Evolutionary conservation across 176 grass and related monocot species (phyloP).

Genomic region (Microstegium vimineum): DNA sequence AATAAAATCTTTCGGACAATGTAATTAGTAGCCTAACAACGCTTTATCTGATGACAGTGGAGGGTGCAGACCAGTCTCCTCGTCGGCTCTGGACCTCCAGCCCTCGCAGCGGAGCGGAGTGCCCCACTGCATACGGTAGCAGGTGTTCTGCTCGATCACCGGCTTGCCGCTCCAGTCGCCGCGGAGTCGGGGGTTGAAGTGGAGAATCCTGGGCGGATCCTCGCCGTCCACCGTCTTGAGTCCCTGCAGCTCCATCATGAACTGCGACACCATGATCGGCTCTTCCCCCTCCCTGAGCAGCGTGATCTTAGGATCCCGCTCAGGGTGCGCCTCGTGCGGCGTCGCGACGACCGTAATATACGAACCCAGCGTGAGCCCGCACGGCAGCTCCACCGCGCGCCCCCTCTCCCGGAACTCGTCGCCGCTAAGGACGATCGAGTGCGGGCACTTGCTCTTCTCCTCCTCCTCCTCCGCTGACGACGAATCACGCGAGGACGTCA

Average conservation of each 20-base stretch:
- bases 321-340: slow-evolving; percentile 57
- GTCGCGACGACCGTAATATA: slow-evolving; percentile 78
- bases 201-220: slow-evolving; percentile 91
- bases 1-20: slow-evolving; percentile 13
- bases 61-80: slow-evolving; percentile 67
- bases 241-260: slow-evolving; percentile 98
- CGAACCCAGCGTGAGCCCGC: slow-evolving; percentile 88
- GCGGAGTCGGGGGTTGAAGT: slow-evolving; percentile 88
- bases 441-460: slow-evolving; percentile 60
- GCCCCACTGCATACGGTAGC: slow-evolving; percentile 99
- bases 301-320: slow-evolving; percentile 79
- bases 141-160: slow-evolving; percentile 96
- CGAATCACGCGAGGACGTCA: neutral
- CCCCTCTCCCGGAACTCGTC: slow-evolving; percentile 56
- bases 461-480: slow-evolving; percentile 18
- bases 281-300: slow-evolving; percentile 59
- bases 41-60: neutral
- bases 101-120: slow-evolving; percentile 70
- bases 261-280: slow-evolving; percentile 95
- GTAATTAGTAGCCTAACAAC: neutral
- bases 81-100: slow-evolving; percentile 69
- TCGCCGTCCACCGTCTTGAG: slow-evolving; percentile 84
- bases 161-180: slow-evolving; percentile 95
- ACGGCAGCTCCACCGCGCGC: slow-evolving; percentile 67
- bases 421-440: slow-evolving; percentile 64